Conservation (phyloP, 1,139 yeast genomes). For the Suhomyces bokatorum region DNA sequence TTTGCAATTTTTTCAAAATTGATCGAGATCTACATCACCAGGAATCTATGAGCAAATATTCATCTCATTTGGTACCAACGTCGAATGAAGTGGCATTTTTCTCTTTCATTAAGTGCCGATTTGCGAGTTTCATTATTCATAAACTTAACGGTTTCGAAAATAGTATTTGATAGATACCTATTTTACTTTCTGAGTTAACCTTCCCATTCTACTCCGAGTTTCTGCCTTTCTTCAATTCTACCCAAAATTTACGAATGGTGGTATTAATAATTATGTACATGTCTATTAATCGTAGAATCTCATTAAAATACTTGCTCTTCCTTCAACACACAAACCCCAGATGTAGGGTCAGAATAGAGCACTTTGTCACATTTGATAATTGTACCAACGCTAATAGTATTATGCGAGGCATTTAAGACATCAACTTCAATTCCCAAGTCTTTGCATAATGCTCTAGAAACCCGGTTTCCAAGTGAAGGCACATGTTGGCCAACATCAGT, state of each 20-base stretch:
- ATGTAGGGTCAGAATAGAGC: constrained; percentile 34
- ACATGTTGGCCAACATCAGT: constrained; percentile 26
- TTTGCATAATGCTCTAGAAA: constrained; percentile 40
- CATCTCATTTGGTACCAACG: too few species aligned
- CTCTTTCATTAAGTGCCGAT: too few species aligned
- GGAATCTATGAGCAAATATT: too few species aligned
- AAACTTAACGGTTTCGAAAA: too few species aligned
- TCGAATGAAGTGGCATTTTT: too few species aligned
- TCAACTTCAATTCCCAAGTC: constrained; percentile 52
- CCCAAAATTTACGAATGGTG: neutral
- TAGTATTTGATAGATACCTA: too few species aligned
- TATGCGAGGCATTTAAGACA: constrained; percentile 23
- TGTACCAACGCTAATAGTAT: constrained; percentile 41
- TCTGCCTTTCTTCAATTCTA: too few species aligned
- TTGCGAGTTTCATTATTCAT: too few species aligned
- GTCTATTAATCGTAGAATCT: neutral
- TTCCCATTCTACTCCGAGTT: too few species aligned
- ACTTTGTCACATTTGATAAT: constrained; percentile 43
- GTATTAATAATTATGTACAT: neutral
- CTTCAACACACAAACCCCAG: constrained; percentile 35
- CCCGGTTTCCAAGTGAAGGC: constrained; percentile 12
- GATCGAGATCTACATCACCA: too few species aligned
- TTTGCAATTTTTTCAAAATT: too few species aligned
- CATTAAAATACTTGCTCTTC: constrained; percentile 8
- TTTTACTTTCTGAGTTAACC: too few species aligned